Percentiles rank a stretch among this genome's conserved stretches.
Conservation (phyloP, 768 basidiomycete species). For the Rhizopogon vulgaris region DNA sequence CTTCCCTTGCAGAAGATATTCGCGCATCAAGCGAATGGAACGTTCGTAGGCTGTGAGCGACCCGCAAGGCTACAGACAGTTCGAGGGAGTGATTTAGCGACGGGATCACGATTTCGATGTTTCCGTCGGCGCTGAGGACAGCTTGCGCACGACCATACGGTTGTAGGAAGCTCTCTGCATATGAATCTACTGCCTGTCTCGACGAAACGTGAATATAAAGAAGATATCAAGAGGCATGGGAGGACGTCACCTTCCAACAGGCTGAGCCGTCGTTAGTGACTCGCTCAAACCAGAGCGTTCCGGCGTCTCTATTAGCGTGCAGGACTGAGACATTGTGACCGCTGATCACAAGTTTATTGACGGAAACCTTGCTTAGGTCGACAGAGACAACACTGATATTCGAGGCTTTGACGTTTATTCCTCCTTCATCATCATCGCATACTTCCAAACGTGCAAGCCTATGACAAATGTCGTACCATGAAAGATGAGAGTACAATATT, state of each 20-base stretch:
- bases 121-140: constrained; percentile 49
- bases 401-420: constrained; percentile 14
- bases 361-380: background rate
- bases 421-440: constrained; percentile 1
- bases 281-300: constrained; percentile 9
- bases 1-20: constrained; percentile 38
- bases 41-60: constrained; percentile 60
- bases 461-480: background rate
- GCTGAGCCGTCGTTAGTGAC: background rate
- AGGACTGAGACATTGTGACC: constrained; percentile 2
- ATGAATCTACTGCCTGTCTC: background rate
- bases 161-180: background rate
- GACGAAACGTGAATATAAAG: background rate
- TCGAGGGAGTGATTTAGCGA: constrained; percentile 26
- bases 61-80: constrained; percentile 51
- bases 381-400: constrained; percentile 22
- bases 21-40: constrained; percentile 69
- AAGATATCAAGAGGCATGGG: background rate
- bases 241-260: background rate
- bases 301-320: background rate
- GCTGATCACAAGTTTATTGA: constrained; percentile 11
- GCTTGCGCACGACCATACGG: constrained; percentile 56
- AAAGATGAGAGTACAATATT: background rate
- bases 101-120: constrained; percentile 54
- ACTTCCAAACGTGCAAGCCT: constrained; percentile 4